These are phyloP conservation scores for Marasmius fiardii DNA, from an alignment of 1,284 basidiomycete species.

Conservation along the genomic window DNA sequence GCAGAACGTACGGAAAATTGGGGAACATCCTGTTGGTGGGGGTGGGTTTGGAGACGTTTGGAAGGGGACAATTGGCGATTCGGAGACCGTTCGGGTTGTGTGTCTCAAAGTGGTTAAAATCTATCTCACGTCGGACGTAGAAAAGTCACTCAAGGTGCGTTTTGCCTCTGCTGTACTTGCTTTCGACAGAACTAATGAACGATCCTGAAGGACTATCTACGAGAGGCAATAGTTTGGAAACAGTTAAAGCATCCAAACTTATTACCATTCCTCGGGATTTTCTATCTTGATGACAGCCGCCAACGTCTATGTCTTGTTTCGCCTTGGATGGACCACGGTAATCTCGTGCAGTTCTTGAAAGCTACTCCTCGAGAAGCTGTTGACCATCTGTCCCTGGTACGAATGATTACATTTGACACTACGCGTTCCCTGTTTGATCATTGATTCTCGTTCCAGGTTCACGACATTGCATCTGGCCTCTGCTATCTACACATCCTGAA, in stretches of 20 bases:
- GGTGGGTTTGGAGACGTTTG: not conserved
- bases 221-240: slow-evolving; percentile 2
- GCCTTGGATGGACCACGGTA: slow-evolving; percentile 7
- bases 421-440: too few relatives aligned
- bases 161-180: not conserved
- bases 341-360: slow-evolving; percentile 1
- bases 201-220: not conserved
- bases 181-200: not conserved
- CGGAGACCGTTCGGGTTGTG: not conserved
- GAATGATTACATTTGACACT: too few relatives aligned
- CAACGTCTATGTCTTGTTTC: slow-evolving; percentile 9
- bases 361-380: not conserved
- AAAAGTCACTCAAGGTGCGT: not conserved
- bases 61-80: not conserved
- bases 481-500: not conserved
- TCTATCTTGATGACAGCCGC: slow-evolving; percentile 7
- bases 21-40: not conserved
- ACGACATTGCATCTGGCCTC: not conserved
- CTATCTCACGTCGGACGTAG: not conserved
- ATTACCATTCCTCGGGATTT: slow-evolving; percentile 2
- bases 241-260: slow-evolving; percentile 4
- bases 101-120: not conserved
- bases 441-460: not conserved
- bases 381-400: not conserved
- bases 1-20: not conserved